Base-by-base conservation (phyloP, 495 filamentous ascomycete genomes). In the Sordaria brevicollis region DNA sequence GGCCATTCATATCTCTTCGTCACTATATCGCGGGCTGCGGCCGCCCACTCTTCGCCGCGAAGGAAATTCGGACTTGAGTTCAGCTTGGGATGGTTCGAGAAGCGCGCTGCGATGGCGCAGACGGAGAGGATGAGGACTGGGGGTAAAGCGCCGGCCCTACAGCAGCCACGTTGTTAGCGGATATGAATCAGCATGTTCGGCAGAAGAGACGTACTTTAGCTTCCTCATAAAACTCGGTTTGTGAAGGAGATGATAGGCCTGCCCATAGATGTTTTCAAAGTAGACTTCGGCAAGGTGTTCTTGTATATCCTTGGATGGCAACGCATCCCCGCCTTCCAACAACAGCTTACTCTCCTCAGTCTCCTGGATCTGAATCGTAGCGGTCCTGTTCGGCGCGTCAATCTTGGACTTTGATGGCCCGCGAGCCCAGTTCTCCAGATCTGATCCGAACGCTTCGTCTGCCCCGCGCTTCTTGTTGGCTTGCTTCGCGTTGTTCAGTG, bases 171-270 rank as follows among this genome's bases (percentile, higher is more conserved):
- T 35, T 71, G 74, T 81, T 69, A 81, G 77, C 68, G 70, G 10
- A 68, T n/a, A 39, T 17, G 3, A 67, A 35, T 41, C 25, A 25
- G 11, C 15, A 62, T 4, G 68, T 38, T 31, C 65, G 72, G 62
- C 38, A 21, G 29, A 29, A 65, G 71, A 73, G 67, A 80, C 84
- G 38, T 81, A 90, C 89, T 84, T 86, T 70, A 96, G 82, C 72
- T 91, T 90, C 69, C 94, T 86, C 89, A 97, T 96, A 77, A 93
- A 99, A 74, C 93, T 97, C 21, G 94, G 94, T 76, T 97, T 97
- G 78, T 99, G 95, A 35, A 99, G 87, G n/a, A 99, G 81, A 70
- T 93, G 91, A 77, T 97, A 99, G 5, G 92, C 90, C 76, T 99
- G 95, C 25, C 95, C 95, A 77, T 99, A 99, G 4, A 99, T 84